Percentiles rank a stretch among this genome's conserved stretches.
Evolutionary conservation across 2,329 filamentous ascomycete species (phyloP).

Genomic region (Madurella fahalii): DNA sequence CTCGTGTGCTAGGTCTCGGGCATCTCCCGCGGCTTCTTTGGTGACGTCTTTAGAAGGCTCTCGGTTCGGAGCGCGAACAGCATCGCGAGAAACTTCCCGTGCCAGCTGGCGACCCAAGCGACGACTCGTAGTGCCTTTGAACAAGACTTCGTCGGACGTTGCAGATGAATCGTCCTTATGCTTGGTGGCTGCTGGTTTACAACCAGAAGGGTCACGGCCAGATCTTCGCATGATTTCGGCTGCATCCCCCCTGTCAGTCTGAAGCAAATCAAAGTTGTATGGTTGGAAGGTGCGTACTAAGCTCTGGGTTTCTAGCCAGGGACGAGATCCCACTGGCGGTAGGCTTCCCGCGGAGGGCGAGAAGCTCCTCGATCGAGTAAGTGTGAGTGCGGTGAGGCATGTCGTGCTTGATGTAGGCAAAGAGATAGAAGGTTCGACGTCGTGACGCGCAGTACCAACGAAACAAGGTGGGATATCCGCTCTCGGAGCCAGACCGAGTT

Average conservation of each 20-base stretch:
- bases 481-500: constrained; percentile 19
- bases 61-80: constrained; percentile 10
- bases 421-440: constrained; percentile 39
- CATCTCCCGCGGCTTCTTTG: neutral
- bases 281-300: constrained; percentile 34
- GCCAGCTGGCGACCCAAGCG: constrained; percentile 19
- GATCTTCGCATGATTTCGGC: constrained; percentile 30
- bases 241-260: neutral
- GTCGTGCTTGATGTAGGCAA: constrained; percentile 36
- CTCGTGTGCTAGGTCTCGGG: constrained; percentile 6
- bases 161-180: constrained; percentile 34
- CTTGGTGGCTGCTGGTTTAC: constrained; percentile 7
- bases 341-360: constrained; percentile 34
- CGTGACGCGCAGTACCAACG: constrained; percentile 34
- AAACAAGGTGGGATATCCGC: constrained; percentile 37
- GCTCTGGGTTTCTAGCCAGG: constrained; percentile 31
- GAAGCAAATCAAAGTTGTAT: neutral
- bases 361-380: constrained; percentile 45
- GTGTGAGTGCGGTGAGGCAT: constrained; percentile 45
- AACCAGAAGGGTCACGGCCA: constrained; percentile 17
- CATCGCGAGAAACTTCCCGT: constrained; percentile 13
- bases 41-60: constrained; percentile 1
- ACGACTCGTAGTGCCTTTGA: constrained; percentile 33
- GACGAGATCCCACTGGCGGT: constrained; percentile 2
- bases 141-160: constrained; percentile 36